Base-by-base conservation (phyloP, 2,329 filamentous ascomycete species). In the Ophiostoma piceae region DNA sequence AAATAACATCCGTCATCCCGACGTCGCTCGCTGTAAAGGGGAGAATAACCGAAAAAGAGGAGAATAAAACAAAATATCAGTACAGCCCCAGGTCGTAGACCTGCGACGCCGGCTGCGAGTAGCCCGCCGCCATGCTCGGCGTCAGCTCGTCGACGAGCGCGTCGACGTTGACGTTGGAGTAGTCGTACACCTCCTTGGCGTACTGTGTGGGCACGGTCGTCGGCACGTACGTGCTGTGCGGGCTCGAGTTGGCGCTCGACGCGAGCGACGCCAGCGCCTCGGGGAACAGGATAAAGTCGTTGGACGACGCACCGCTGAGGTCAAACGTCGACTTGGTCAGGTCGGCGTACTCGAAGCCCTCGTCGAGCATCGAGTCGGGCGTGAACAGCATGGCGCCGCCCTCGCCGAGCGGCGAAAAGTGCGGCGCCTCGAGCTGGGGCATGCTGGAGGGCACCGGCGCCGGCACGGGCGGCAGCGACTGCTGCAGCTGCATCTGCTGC, bases 331-430 rank as follows among this genome's bases (percentile, higher is more conserved):
- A 80, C 11, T 77, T 80, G n/a, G 77, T 79, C 66, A 79, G 79
- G 29, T 76, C 75, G 3, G 79, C 76, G 47, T 80, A 80, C 39
- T 89, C 88, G 57, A 88, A 90, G 54, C 84, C 85, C 75, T 92
- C 90, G 32, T 87, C 84, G 22, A 81, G 80, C 71, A 87, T 78
- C 0, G 88, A 88, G 60, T 84, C 83, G 66, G 90, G 88, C 11
- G 90, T 90, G 78, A 84, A 90, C 41, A 92, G 83, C 80, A 91
- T 90, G 1, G 87, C 81, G 71, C 90, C 88, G 47, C 85, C 84
- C 74, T 92, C 89, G 5, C 88, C 90, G 69, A 84, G 83, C 16
- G 62, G 9, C 90, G 89, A 3, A 90, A 92, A 72, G 92, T 84
- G 60, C 57, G 69, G 70, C 2, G 68, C 32, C 51, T 37, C n/a